phyloP scores from a whole-genome alignment of 306 rosid genomes.

The Vigna nakashimae region DNA sequence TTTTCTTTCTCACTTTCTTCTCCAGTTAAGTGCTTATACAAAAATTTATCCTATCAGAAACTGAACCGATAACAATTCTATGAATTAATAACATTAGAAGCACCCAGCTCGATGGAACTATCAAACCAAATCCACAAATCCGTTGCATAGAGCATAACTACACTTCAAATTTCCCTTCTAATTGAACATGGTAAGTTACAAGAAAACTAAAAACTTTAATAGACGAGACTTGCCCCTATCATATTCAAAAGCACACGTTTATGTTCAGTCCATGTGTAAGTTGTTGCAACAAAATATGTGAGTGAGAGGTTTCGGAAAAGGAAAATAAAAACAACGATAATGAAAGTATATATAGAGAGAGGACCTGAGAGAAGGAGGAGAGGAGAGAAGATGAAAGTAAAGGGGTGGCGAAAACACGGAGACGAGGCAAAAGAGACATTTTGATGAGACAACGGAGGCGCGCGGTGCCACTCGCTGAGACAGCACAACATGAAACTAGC shows the following conservation, averaged over 20 bases:
- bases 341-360: constrained; percentile 14
- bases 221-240: neutral
- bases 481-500: neutral
- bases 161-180: neutral
- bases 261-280: neutral
- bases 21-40: neutral
- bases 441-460: neutral
- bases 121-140: neutral
- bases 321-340: neutral
- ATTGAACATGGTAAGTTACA: neutral
- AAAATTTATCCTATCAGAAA: neutral
- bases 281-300: neutral
- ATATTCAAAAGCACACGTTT: neutral
- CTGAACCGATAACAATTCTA: neutral
- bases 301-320: neutral
- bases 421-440: constrained; percentile 46
- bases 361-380: constrained; percentile 46
- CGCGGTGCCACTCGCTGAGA: neutral
- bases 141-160: neutral
- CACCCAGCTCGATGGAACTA: neutral
- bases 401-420: constrained; percentile 42
- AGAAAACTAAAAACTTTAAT: neutral
- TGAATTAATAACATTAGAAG: neutral
- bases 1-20: too few relatives aligned
- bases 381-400: constrained; percentile 34